Percentiles rank a stretch among this genome's conserved stretches.
Conservation (phyloP, 441 rosid species). For the Macaranga tanarius region DNA sequence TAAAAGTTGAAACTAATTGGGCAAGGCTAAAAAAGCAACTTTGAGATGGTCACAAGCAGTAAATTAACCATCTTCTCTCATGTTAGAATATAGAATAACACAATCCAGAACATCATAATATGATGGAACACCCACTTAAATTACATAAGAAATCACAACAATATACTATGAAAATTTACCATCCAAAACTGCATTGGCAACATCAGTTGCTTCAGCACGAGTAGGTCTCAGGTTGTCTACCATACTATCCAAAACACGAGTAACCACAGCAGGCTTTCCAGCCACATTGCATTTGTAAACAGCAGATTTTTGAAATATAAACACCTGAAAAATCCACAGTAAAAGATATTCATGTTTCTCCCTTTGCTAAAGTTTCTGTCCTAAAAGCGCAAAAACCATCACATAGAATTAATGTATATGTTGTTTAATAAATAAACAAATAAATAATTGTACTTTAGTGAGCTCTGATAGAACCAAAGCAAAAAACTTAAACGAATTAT, state of each 20-base stretch:
- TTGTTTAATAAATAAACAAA: not conserved
- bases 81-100: not conserved
- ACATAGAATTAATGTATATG: too few species aligned
- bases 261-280: slow-evolving; percentile 91
- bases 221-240: slow-evolving; percentile 91
- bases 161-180: slow-evolving; percentile 40
- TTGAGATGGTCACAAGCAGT: not conserved
- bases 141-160: slow-evolving; percentile 2
- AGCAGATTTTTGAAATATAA: slow-evolving; percentile 89
- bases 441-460: slow-evolving; percentile 7
- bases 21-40: slow-evolving; percentile 1
- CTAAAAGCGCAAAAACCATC: not conserved
- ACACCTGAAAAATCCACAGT: slow-evolving; percentile 51
- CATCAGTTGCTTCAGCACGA: slow-evolving; percentile 97
- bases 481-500: not conserved
- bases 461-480: not conserved
- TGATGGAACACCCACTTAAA: slow-evolving; percentile 5
- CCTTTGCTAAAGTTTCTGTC: not conserved
- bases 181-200: slow-evolving; percentile 94
- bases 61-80: not conserved
- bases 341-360: not conserved
- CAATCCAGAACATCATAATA: slow-evolving; percentile 2
- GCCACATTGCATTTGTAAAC: slow-evolving; percentile 95
- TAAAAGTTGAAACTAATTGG: not conserved
- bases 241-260: slow-evolving; percentile 98